Evolutionary conservation across 208 protist genomes (phyloP), one percentile per base, ranked within the genome.

Genomic region (Acanthamoeba lenticulata): DNA sequence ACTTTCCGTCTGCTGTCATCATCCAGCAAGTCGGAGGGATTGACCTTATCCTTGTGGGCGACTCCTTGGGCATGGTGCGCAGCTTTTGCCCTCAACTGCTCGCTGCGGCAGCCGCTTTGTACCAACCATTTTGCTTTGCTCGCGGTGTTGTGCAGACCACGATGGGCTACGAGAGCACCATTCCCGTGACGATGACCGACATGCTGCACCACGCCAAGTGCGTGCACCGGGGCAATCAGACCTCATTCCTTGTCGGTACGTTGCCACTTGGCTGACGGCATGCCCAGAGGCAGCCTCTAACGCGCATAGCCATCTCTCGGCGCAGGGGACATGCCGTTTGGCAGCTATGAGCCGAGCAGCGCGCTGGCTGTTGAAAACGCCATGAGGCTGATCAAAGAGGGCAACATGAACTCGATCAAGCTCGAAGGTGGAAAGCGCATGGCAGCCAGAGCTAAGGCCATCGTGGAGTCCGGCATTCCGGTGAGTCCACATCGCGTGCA

Each of bases 321-420:
- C n/a, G n/a, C n/a, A n/a, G 97, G 96, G 42, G 97, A 98, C 81
- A 97, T 98, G 97, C 97, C 97, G 27, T 98, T 98, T 88, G 97
- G 97, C 36, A 95, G 90, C 27, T 98, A 97, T 72, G 96, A 98
- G 72, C 45, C 74, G 15, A 95, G 86, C 6, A 29, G 88, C 13
- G 52, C 79, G 1, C 55, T 95, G 19, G 97, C 97, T 0, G 93
- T 98, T 9, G 49, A 74, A 24, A 90, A 85, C 44, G 92, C 92
- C 74, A 74, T 94, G 74, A 19, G 92, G 13, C 42, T 94, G 52
- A 42, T 94, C 45, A 81, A 95, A 36, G 95, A 97, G 29, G 92
- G 72, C 44, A n/a, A 94, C 38, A 95, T 97, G 19, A 69, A 98
- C 69, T 94, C 97, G 4, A 95, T 98, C 3, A 98, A 98, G 83